These are phyloP conservation scores for Dillenia turbinata DNA, from an alignment of 164 flowering plant species.

Conservation along the genomic window DNA sequence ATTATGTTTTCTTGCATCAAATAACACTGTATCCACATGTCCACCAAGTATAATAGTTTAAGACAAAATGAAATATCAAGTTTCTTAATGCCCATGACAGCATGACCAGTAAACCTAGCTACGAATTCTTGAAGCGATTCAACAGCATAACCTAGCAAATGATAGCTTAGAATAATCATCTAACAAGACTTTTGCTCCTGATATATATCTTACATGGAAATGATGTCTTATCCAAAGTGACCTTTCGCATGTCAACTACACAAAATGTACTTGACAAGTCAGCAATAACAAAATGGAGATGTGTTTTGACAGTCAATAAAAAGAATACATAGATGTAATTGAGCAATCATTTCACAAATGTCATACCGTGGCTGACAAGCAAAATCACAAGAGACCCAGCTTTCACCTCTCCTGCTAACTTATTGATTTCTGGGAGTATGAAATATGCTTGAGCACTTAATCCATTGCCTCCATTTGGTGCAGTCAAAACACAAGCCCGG, in stretches of 20 bases:
- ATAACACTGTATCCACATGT: too few species aligned
- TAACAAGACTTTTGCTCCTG: not conserved
- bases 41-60: too few species aligned
- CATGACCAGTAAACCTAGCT: too few species aligned
- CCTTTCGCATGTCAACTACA: constrained; percentile 23
- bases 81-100: too few species aligned
- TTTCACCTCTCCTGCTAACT: constrained; percentile 50
- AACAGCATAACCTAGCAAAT: not conserved
- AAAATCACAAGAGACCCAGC: constrained; percentile 51
- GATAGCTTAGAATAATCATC: not conserved
- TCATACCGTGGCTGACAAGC: constrained; percentile 68
- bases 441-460: constrained; percentile 49
- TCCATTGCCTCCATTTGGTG: constrained; percentile 31
- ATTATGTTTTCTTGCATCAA: too few species aligned
- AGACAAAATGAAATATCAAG: too few species aligned
- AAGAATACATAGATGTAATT: not conserved
- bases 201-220: constrained; percentile 27
- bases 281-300: constrained; percentile 27
- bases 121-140: too few species aligned
- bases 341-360: constrained; percentile 5
- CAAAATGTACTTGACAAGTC: constrained; percentile 17
- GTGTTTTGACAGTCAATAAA: not conserved
- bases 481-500: constrained; percentile 43
- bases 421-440: constrained; percentile 65
- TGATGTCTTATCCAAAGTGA: constrained; percentile 21